A percentile compares a stretch with the other conserved stretches of the same genome.
Evolutionary conservation across 2,329 filamentous ascomycete species (phyloP).

Genomic region (Colletotrichum brevisporum): DNA sequence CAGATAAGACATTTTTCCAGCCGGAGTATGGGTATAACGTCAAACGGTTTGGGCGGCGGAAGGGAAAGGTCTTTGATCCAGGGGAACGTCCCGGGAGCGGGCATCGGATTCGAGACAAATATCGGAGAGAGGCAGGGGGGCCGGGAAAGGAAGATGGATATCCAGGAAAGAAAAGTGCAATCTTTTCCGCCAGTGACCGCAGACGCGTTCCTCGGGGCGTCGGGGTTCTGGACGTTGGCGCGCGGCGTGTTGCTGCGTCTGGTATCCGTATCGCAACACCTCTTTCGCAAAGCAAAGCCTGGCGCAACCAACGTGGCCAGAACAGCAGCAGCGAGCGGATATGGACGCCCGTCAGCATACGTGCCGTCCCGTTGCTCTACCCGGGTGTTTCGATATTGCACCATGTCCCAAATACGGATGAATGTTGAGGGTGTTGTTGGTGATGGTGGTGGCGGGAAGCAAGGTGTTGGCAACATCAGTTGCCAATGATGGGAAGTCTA

Average conservation of each 20-base stretch:
- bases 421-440: too few relatives aligned
- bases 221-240: too few relatives aligned
- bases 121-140: background rate
- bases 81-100: constrained; percentile 9
- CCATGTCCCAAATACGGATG: too few relatives aligned
- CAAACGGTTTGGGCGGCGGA: constrained; percentile 24
- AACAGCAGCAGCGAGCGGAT: background rate
- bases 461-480: background rate
- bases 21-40: constrained; percentile 9
- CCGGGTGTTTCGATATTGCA: background rate
- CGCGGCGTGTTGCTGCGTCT: background rate
- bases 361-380: constrained; percentile 9
- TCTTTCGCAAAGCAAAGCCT: constrained; percentile 10
- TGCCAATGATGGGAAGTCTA: background rate
- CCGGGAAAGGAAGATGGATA: background rate
- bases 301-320: constrained; percentile 1
- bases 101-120: background rate
- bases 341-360: constrained; percentile 10
- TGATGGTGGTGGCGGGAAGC: background rate
- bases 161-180: background rate
- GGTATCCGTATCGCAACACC: constrained; percentile 14
- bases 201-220: constrained; percentile 26
- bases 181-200: constrained; percentile 23
- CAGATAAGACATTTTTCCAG: background rate
- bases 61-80: background rate